Evolutionary conservation across 2,329 filamentous ascomycete genomes (phyloP).

Genomic region (Chaetoscypha palmicola): DNA sequence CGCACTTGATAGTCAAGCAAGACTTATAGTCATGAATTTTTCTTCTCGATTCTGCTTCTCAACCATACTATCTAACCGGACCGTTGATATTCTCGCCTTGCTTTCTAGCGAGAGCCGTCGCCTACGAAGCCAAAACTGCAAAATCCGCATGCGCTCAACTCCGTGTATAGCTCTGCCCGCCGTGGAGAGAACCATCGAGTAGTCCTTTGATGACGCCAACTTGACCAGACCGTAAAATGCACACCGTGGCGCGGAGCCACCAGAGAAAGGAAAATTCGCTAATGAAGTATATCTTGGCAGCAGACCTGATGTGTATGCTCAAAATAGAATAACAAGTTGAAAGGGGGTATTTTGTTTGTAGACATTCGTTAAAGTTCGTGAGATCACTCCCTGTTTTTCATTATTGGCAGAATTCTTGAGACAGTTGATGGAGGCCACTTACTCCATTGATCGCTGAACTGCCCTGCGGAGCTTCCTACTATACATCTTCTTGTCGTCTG

Average conservation of each 20-base stretch:
- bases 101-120: too few species aligned
- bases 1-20: too few species aligned
- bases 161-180: neutral
- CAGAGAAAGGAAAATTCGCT: too few species aligned
- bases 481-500: slow-evolving; percentile 76
- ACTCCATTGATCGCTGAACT: slow-evolving; percentile 63
- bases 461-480: slow-evolving; percentile 73
- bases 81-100: too few species aligned
- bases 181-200: neutral
- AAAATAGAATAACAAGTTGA: neutral
- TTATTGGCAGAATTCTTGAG: neutral
- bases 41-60: too few species aligned
- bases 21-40: too few species aligned
- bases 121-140: too few species aligned
- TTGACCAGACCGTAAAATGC: slow-evolving; percentile 3
- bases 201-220: neutral
- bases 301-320: slow-evolving; percentile 2
- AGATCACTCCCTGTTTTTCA: slow-evolving; percentile 21
- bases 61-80: too few species aligned
- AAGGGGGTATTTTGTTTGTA: neutral
- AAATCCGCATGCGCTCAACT: neutral
- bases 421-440: slow-evolving; percentile 6
- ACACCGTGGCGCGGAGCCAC: neutral
- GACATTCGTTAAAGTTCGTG: too few species aligned
- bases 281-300: too few species aligned